Percentiles rank a stretch among this genome's conserved stretches.
Evolutionary conservation across 345 rosid species (phyloP).

Genomic region (Brassica cretica): DNA sequence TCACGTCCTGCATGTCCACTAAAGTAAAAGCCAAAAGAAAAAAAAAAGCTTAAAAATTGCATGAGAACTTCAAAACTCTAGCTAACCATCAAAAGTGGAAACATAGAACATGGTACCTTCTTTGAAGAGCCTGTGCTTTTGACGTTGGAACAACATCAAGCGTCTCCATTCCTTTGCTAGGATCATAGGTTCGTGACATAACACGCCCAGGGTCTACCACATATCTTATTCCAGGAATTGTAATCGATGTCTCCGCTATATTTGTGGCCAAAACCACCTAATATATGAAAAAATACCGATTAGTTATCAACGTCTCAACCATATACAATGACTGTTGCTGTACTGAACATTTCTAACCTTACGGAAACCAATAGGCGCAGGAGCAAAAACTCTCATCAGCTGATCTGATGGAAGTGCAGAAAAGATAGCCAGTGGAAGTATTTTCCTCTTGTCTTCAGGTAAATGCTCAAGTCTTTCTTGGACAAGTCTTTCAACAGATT

Average conservation of each 20-base stretch:
- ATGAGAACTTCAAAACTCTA: not conserved
- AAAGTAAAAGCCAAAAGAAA: conserved; percentile 31
- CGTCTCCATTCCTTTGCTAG: conserved; percentile 82
- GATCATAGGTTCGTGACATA: conserved; percentile 83
- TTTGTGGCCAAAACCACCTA: conserved; percentile 93
- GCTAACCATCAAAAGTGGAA: conserved; percentile 19
- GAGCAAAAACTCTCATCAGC: conserved; percentile 74
- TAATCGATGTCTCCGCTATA: conserved; percentile 95
- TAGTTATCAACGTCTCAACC: conserved; percentile 5
- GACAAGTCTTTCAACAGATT: conserved; percentile 73
- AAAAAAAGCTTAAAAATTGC: not conserved
- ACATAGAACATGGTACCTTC: conserved; percentile 56
- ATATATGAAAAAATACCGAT: not conserved
- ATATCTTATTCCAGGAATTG: conserved; percentile 91
- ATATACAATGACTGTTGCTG: not conserved
- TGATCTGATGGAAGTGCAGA: conserved; percentile 92
- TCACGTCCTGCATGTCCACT: conserved; percentile 99
- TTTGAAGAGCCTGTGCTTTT: conserved; percentile 87
- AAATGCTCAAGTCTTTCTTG: conserved; percentile 59
- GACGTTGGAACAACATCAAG: conserved; percentile 74
- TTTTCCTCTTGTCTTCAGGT: conserved; percentile 61
- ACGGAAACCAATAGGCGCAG: conserved; percentile 70
- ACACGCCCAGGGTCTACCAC: conserved; percentile 93
- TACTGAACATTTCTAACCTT: conserved; percentile 52
- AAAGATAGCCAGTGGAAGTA: conserved; percentile 64